phyloP scores from a whole-genome alignment of 352 stramenopile genomes.

The Phytophthora citrophthora region DNA sequence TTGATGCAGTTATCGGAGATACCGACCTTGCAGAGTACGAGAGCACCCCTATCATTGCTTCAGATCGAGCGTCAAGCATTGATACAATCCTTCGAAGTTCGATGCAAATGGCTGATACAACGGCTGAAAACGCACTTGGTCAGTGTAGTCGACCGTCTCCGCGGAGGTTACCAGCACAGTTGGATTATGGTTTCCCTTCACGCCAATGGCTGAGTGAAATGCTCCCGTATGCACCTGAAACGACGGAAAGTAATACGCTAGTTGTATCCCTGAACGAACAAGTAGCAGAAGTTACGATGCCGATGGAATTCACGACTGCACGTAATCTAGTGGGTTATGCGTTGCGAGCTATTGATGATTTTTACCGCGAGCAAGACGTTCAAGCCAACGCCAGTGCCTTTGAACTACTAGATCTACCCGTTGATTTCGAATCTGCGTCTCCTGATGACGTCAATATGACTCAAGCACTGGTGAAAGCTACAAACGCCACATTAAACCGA shows the following conservation, averaged over 20 bases:
- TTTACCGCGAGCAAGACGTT: conserved; percentile 43
- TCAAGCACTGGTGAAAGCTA: conserved; percentile 29
- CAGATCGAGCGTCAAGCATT: conserved; percentile 11
- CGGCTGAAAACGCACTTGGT: conserved; percentile 27
- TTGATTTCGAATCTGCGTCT: conserved; percentile 15
- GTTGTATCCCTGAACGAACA: conserved; percentile 21
- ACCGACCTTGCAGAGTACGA: conserved; percentile 37
- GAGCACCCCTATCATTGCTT: not conserved
- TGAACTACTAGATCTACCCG: conserved; percentile 23
- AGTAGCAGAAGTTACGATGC: conserved; percentile 21
- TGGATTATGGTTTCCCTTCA: conserved; percentile 65
- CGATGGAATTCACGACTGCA: conserved; percentile 34
- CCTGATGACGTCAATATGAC: conserved; percentile 26
- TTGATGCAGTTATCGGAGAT: conserved; percentile 34
- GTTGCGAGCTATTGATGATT: conserved; percentile 49
- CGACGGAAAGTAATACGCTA: conserved; percentile 29
- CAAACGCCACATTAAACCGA: conserved; percentile 30
- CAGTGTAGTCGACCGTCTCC: conserved; percentile 54
- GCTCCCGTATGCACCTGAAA: conserved; percentile 36
- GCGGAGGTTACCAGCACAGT: conserved; percentile 38
- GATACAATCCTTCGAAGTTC: conserved; percentile 51
- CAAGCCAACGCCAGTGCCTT: conserved; percentile 34
- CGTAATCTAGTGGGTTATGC: conserved; percentile 36
- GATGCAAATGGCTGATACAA: conserved; percentile 32
- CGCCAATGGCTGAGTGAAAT: conserved; percentile 50